phyloP scores from a whole-genome alignment of 345 rosid species.

The Aquilaria malaccensis region DNA sequence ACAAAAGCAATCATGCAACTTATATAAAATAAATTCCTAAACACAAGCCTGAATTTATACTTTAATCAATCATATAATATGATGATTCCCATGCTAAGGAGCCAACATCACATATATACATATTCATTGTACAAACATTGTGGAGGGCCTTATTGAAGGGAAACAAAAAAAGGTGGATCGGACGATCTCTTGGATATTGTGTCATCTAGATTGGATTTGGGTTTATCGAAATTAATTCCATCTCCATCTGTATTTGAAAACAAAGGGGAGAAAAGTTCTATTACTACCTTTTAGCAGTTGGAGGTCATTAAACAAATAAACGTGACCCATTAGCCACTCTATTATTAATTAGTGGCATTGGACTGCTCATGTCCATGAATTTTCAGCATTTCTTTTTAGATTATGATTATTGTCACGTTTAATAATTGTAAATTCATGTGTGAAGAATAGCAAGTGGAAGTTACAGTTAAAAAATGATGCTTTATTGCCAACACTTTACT shows the following conservation, averaged over 20 bases:
- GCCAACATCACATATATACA: too few species aligned
- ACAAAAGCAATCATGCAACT: too few species aligned
- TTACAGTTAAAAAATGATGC: not conserved
- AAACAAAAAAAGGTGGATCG: too few species aligned
- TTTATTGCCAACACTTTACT: not conserved
- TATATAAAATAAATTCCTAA: too few species aligned
- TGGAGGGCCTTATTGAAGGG: too few species aligned
- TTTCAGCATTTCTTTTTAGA: not conserved
- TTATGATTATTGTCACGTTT: not conserved
- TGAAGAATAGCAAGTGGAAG: not conserved
- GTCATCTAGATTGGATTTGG: conserved; percentile 9
- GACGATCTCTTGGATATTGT: conserved; percentile 12
- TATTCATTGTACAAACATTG: too few species aligned
- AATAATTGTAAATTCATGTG: not conserved
- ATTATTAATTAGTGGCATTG: conserved; percentile 1
- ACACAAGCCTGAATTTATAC: too few species aligned
- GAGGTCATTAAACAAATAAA: not conserved
- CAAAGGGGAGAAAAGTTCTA: not conserved
- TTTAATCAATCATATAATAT: too few species aligned
- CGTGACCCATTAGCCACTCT: conserved; percentile 1
- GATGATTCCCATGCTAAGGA: too few species aligned
- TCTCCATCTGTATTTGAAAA: not conserved
- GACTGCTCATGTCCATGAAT: too few species aligned
- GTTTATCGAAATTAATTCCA: conserved; percentile 8
- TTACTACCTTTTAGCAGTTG: not conserved